Evolutionary conservation across 2,329 filamentous ascomycete species (phyloP), one percentile per base, ranked within the genome.

Genomic region (Didymella keratinophila): DNA sequence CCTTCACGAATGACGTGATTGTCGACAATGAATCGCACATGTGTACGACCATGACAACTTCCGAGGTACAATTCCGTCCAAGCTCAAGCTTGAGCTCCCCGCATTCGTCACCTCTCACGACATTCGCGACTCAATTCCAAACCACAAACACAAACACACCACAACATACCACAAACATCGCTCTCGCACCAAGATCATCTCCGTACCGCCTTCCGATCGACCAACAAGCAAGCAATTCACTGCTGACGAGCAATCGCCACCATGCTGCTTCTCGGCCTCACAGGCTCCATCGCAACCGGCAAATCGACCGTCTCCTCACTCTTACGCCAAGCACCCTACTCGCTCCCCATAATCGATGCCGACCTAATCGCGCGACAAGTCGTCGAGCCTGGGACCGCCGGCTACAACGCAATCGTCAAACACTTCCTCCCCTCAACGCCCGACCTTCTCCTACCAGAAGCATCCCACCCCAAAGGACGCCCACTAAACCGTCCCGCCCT

Each of bases 191-290:
- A 21, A 11, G 11, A 8, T 3, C 6, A 21, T 12, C 20, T 7
- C 7, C 20, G 4, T 14, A 6, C 11, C 11, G 5, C 20, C 11
- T 5, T 16, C 36, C 18, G 5, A 36, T 4, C 27, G 23, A 18
- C 4, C 18, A 2, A 16, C 20, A 23, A 20, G n/a, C 36, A 11
- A 39, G 20, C 18, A 20, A 9, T 14, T n/a, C n/a, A 39, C 32
- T 18, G 2, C 36, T 14, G 37, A 41, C 37, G 3, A 39, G 9
- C n/a, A 9, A 20, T 18, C 36, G 36, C 46, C 58, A 67, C 39
- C 18, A 98, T 98, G 95, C 86, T 98, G 47, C 88, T 99, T 71
- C 93, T 99, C 70, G 95, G 95, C 56, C 87, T 99, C 25, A 99
- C 95, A 9, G 95, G 95, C 75, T 97, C 93, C 61, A 98, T 99